Conservation (phyloP, 2,329 filamentous ascomycete species). For the Gaeumannomyces tritici region DNA sequence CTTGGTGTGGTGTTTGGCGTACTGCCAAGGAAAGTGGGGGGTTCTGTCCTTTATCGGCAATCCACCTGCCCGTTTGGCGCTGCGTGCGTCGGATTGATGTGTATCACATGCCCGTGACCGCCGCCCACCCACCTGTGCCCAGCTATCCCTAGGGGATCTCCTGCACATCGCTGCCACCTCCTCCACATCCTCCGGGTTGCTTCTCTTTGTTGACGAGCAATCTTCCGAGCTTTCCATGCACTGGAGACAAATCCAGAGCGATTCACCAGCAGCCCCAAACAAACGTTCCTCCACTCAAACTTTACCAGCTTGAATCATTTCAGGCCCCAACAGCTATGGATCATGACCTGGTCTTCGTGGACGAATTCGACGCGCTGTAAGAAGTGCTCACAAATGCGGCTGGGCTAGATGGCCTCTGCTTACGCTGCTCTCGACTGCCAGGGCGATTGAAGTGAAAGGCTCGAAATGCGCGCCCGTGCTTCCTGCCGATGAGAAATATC, state of each 20-base stretch:
- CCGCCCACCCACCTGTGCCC: background rate
- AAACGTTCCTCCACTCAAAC: too few species aligned
- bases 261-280: too few species aligned
- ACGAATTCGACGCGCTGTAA: conserved; percentile 48
- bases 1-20: background rate
- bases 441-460: conserved; percentile 28
- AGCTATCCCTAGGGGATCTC: too few species aligned
- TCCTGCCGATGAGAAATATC: conserved; percentile 18
- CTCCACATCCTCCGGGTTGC: background rate
- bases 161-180: background rate
- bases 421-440: conserved; percentile 8
- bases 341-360: conserved; percentile 33
- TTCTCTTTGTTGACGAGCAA: too few species aligned
- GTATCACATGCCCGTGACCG: background rate
- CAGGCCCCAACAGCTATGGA: conserved; percentile 12
- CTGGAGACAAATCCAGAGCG: too few species aligned
- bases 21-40: background rate
- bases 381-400: conserved; percentile 10
- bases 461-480: conserved; percentile 6
- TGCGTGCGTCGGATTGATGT: background rate
- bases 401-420: background rate
- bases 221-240: too few species aligned
- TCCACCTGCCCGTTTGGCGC: background rate
- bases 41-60: background rate
- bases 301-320: background rate